These are phyloP conservation scores for Yarrowia alimentaria DNA, from an alignment of 805 yeast genomes.

Conservation along the genomic window DNA sequence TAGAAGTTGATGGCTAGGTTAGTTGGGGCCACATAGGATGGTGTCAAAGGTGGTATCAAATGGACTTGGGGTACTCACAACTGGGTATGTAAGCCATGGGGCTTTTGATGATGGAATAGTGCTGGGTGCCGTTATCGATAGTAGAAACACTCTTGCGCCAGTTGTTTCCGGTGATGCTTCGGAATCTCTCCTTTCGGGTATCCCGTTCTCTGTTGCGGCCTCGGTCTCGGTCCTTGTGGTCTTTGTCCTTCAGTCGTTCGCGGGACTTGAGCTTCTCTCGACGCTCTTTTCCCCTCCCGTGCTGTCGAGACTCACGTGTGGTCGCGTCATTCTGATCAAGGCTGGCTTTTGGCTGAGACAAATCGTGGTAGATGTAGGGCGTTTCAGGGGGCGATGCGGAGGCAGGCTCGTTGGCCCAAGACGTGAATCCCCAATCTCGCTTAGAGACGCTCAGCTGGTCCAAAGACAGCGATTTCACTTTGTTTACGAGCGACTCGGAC, in stretches of 20 bases:
- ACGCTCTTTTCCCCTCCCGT: background rate
- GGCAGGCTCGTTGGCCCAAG: constrained; percentile 9
- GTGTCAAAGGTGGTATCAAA: background rate
- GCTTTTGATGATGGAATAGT: constrained; percentile 5
- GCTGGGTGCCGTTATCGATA: constrained; percentile 3
- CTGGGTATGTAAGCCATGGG: constrained; percentile 22
- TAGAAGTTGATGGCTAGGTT: constrained; percentile 19
- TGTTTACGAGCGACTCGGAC: constrained; percentile 7
- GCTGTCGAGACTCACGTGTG: background rate
- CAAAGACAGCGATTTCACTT: constrained; percentile 15
- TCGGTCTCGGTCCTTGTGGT: constrained; percentile 7
- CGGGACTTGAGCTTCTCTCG: constrained; percentile 11
- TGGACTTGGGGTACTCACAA: background rate
- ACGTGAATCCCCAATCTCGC: constrained; percentile 18
- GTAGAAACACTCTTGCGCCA: constrained; percentile 8
- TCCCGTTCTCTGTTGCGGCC: constrained; percentile 4
- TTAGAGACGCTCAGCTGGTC: constrained; percentile 17
- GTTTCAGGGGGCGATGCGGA: constrained; percentile 15
- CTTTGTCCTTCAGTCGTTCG: background rate
- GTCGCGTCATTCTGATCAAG: constrained; percentile 1
- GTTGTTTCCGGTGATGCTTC: constrained; percentile 13
- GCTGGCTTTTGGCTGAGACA: constrained; percentile 11
- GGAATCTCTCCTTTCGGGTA: constrained; percentile 7
- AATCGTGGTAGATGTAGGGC: constrained; percentile 16
- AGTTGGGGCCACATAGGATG: background rate